phyloP scores from a whole-genome alignment of 2,329 filamentous ascomycete genomes.

The Colletotrichum tanaceti region DNA sequence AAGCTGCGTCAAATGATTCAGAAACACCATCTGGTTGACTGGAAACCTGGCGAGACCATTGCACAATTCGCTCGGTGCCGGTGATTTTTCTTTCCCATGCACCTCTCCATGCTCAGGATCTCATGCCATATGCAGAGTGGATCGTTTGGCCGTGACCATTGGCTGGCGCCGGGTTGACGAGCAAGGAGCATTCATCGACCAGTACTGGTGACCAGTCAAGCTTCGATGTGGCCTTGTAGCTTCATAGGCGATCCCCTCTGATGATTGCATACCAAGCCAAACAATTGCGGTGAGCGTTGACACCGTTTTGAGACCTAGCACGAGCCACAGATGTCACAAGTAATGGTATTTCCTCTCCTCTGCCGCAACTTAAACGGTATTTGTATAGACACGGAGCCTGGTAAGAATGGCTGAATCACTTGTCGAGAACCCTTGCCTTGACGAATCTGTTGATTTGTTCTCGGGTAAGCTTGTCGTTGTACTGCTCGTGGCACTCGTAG shows the following conservation, averaged over 20 bases:
- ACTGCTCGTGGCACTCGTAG: constrained; percentile 77
- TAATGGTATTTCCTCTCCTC: background rate
- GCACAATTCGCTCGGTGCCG: background rate
- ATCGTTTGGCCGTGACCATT: background rate
- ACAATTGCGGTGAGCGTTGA: background rate
- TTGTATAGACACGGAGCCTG: background rate
- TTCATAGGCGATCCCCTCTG: too few species aligned
- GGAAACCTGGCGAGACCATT: background rate
- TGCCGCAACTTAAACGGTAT: background rate
- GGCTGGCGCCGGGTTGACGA: background rate
- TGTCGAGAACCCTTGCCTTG: constrained; percentile 67
- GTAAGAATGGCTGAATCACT: constrained; percentile 48
- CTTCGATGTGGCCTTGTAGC: background rate
- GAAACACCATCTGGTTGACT: background rate
- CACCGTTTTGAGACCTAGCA: background rate
- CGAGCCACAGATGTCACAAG: background rate
- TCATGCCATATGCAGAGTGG: background rate
- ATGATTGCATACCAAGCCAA: background rate
- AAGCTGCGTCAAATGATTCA: background rate
- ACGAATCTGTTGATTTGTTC: constrained; percentile 70
- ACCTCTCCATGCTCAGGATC: background rate
- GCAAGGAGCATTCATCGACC: background rate
- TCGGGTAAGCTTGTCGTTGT: constrained; percentile 68
- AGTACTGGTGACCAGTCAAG: background rate
- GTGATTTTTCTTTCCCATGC: background rate